Evolutionary conservation across 208 protist species (phyloP), one percentile per base, ranked within the genome.

Genomic region (Leptomonas pyrrhocoris): DNA sequence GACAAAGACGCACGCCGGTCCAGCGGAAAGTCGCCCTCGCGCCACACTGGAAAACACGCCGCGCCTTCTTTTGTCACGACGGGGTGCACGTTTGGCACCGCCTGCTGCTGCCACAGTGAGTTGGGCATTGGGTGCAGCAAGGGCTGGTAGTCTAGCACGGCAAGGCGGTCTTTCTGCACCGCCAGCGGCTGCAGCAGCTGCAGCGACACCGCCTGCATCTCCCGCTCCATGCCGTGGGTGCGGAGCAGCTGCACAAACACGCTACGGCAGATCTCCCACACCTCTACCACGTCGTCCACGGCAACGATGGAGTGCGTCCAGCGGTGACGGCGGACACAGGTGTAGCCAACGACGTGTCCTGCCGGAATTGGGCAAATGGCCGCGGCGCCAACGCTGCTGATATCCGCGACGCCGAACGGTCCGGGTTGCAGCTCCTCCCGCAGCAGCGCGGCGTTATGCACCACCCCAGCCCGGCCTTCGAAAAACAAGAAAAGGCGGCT

Each of bases 141-240:
- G 8, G 89, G 89, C 62, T 95, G 89, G 43, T 86, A 82, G 66
- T 95, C 89, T 19, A 93, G 59, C 48, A 76, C 72, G n/a, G 58
- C 31, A 16, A 80, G 50, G 7, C 80, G 54, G 18, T 77, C 79
- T 51, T 70, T 73, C 51, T 79, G 66, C 21, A 55, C 48, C 21
- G 59, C 68, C 13, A 95, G 78, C n/a, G 89, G 89, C 62, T 95
- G 89, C 53, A 95, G 64, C 23, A 95, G 58, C 79, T 95, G 89
- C 59, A 89, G 78, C 16, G 79, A 72, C 15, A 85, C 79, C 18
- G 58, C 73, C 48, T 85, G 77, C 75, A 93, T 83, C 40, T 73
- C 72, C 16, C 68, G 62, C 48, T 90, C 83, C 25, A 92, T 56
- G 13, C 73, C 70, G 62, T 87, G 70, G 50, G 77, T 79, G 50